Evolutionary conservation across 163 green algal genomes (phyloP).

Genomic region (Coccomyxa subellipsoidea): DNA sequence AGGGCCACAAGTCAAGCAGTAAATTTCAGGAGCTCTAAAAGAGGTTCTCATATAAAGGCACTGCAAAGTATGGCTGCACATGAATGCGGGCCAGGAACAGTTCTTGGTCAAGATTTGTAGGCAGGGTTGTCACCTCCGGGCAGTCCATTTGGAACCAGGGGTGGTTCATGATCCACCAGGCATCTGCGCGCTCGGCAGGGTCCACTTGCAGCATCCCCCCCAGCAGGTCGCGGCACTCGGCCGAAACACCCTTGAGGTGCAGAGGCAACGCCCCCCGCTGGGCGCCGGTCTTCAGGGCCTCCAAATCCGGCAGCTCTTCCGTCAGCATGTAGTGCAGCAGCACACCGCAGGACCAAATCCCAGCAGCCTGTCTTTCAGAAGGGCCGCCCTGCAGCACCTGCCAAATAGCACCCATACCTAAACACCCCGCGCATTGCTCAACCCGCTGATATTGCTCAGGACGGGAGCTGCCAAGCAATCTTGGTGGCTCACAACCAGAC

Average conservation of each 20-base stretch:
- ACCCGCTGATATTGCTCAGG: no score
- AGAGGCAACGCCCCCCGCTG: not conserved
- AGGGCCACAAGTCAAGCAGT: no score
- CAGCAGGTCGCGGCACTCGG: not conserved
- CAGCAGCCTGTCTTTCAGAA: constrained; percentile 56
- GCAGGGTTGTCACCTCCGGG: not conserved
- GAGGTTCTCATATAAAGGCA: no score
- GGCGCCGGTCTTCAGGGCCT: not conserved
- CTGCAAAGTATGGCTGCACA: not conserved
- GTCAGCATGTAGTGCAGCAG: constrained; percentile 69
- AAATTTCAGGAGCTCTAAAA: no score
- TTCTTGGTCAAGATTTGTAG: no score
- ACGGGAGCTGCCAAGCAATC: no score
- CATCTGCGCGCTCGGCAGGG: not conserved
- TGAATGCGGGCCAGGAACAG: no score
- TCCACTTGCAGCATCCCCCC: not conserved
- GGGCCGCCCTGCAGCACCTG: not conserved
- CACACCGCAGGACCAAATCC: constrained; percentile 64
- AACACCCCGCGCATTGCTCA: no score
- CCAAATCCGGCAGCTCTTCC: constrained; percentile 13
- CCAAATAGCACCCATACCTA: not conserved
- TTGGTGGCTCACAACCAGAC: no score
- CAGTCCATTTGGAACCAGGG: constrained; percentile 20
- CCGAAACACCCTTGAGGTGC: not conserved
- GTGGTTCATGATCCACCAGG: constrained; percentile 12